These are phyloP conservation scores for Parsonsia alboflavescens DNA, from an alignment of 257 asterid genomes.

Conservation along the genomic window DNA sequence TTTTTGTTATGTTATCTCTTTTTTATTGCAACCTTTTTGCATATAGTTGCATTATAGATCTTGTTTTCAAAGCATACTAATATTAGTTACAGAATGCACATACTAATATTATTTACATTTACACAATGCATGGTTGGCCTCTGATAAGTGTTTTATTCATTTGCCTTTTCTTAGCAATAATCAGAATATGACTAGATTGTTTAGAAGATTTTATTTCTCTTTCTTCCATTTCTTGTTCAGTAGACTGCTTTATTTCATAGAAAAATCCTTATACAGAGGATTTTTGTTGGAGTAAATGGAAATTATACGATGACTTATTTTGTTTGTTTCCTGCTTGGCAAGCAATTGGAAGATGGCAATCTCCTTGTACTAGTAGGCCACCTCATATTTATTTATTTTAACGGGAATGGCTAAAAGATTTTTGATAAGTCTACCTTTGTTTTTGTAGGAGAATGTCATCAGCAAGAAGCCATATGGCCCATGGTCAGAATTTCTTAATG, in stretches of 20 bases:
- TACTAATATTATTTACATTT: not conserved
- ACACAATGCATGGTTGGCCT: not conserved
- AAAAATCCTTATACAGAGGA: not conserved
- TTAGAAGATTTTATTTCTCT: not conserved
- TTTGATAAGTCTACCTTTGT: slow-evolving; percentile 7
- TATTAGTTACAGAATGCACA: not conserved
- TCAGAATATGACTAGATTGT: not conserved
- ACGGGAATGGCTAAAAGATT: slow-evolving; percentile 10
- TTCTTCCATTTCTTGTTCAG: slow-evolving; percentile 1
- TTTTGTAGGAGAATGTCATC: slow-evolving; percentile 80
- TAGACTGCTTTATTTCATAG: not conserved
- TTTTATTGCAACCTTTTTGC: not conserved
- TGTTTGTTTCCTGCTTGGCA: slow-evolving; percentile 26
- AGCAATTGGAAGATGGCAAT: slow-evolving; percentile 87
- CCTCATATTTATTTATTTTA: slow-evolving; percentile 18
- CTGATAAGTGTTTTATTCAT: not conserved
- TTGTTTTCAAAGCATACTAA: not conserved
- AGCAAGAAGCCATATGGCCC: slow-evolving; percentile 81
- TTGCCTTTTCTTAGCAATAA: not conserved
- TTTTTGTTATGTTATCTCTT: slow-evolving; percentile 20
- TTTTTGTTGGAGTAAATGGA: slow-evolving; percentile 13
- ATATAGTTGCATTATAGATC: not conserved
- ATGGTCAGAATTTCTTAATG: slow-evolving; percentile 75
- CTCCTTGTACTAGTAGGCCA: slow-evolving; percentile 87
- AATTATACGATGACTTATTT: slow-evolving; percentile 23